These are phyloP conservation scores for Clarkia xantiana DNA, from an alignment of 345 rosid genomes.

Conservation along the genomic window DNA sequence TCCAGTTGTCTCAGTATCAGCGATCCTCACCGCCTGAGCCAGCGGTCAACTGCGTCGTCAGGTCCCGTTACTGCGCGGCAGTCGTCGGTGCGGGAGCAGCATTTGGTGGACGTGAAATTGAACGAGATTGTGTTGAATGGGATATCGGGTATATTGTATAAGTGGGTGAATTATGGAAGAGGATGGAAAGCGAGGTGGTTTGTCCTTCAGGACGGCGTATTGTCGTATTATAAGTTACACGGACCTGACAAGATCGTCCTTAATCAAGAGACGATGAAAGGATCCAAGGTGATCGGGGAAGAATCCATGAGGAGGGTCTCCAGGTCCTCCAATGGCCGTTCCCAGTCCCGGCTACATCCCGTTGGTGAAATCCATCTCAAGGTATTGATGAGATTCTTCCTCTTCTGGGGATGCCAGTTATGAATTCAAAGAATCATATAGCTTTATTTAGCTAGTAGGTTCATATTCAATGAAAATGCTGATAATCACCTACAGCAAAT, in stretches of 20 bases:
- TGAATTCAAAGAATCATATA: background rate
- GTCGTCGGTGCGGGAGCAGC: constrained; percentile 28
- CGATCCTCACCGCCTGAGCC: constrained; percentile 6
- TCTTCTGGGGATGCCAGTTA: background rate
- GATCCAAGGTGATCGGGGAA: constrained; percentile 62
- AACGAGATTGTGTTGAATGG: constrained; percentile 33
- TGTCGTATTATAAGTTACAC: constrained; percentile 66
- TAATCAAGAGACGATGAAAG: constrained; percentile 45
- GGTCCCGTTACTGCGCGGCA: constrained; percentile 12
- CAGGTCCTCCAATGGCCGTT: constrained; percentile 19
- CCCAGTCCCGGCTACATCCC: constrained; percentile 28
- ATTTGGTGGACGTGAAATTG: constrained; percentile 41
- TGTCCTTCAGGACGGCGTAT: constrained; percentile 60
- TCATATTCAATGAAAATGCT: no score
- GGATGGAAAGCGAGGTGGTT: constrained; percentile 73
- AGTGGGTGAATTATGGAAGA: constrained; percentile 56
- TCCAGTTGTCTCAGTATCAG: background rate
- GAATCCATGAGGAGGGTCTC: constrained; percentile 40
- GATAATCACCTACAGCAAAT: no score
- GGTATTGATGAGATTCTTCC: constrained; percentile 17
- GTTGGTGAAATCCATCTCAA: constrained; percentile 70
- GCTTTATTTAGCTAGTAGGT: no score
- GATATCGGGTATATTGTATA: constrained; percentile 34
- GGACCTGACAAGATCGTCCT: constrained; percentile 57
- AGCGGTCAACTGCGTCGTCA: constrained; percentile 13